phyloP scores from a whole-genome alignment of 345 rosid species.

The Raphanus raphanistrum region DNA sequence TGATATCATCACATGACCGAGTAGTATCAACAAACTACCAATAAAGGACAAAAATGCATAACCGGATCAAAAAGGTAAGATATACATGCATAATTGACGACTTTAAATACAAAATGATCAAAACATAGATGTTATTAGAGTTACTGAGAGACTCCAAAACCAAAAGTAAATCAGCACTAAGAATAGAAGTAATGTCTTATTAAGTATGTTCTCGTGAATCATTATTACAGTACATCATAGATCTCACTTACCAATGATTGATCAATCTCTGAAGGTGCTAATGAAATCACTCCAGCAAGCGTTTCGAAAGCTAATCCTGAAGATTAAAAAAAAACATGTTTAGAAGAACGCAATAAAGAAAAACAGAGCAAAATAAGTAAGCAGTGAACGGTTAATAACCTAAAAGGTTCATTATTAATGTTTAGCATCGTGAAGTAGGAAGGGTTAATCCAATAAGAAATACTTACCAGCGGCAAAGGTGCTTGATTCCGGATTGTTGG shows the following conservation, averaged over 20 bases:
- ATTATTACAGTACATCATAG: neutral
- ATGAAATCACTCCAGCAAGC: constrained; percentile 77
- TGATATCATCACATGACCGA: constrained; percentile 9
- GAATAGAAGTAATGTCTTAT: neutral
- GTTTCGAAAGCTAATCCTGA: constrained; percentile 90
- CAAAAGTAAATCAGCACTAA: constrained; percentile 1
- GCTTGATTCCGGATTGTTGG: constrained; percentile 77
- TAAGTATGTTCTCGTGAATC: neutral
- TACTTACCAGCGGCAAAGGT: constrained; percentile 85
- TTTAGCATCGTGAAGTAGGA: constrained; percentile 13
- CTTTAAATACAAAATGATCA: neutral
- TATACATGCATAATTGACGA: constrained; percentile 1
- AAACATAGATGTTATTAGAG: neutral
- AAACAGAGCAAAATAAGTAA: neutral
- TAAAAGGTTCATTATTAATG: neutral
- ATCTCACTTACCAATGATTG: constrained; percentile 67
- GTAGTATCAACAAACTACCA: constrained; percentile 6
- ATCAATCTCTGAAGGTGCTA: constrained; percentile 75
- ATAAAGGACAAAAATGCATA: neutral
- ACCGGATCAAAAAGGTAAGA: neutral
- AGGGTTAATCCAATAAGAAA: neutral
- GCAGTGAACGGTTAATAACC: neutral
- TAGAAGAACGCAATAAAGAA: neutral
- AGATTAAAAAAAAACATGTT: constrained; percentile 1
- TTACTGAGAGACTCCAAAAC: neutral